Percentiles rank a stretch among this genome's conserved stretches.
Conservation (phyloP, 179 eudicot species). For the Patellifolia procumbens region DNA sequence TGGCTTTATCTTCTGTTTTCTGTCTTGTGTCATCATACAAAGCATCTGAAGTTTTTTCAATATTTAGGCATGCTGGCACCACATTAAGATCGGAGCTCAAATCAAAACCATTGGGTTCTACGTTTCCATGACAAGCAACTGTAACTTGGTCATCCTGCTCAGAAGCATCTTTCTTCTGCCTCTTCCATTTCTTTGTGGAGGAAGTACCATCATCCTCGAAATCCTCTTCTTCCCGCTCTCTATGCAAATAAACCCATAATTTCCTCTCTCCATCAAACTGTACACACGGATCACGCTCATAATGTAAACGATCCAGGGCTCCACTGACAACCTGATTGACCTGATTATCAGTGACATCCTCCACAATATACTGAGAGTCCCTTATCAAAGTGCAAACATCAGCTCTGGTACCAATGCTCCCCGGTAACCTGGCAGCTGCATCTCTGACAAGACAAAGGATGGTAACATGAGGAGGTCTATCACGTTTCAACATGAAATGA, state of each 20-base stretch:
- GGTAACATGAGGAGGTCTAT: slow-evolving; percentile 92
- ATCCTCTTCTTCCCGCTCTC: slow-evolving; percentile 93
- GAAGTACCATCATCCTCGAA: slow-evolving; percentile 90
- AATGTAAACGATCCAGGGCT: slow-evolving; percentile 94
- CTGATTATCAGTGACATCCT: slow-evolving; percentile 68
- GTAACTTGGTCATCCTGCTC: slow-evolving; percentile 76
- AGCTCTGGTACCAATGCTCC: slow-evolving; percentile 87
- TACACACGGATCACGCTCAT: slow-evolving; percentile 94
- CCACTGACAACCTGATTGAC: slow-evolving; percentile 94
- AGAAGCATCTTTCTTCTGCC: slow-evolving; percentile 76
- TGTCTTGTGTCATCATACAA: slow-evolving; percentile 35
- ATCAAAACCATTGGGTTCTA: slow-evolving; percentile 56
- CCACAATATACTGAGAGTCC: slow-evolving; percentile 86
- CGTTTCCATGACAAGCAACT: slow-evolving; percentile 52
- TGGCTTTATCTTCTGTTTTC: slow-evolving; percentile 42
- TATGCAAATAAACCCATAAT: slow-evolving; percentile 90
- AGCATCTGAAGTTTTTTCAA: slow-evolving; percentile 41
- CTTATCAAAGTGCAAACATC: too few relatives aligned
- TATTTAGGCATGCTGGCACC: slow-evolving; percentile 44
- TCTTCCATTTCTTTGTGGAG: slow-evolving; percentile 80
- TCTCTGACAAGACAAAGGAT: slow-evolving; percentile 94
- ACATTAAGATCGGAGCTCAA: slow-evolving; percentile 64
- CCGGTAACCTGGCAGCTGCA: slow-evolving; percentile 94
- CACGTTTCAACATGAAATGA: slow-evolving; percentile 80
- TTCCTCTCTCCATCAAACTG: slow-evolving; percentile 74